phyloP scores from a whole-genome alignment of 805 yeast genomes.

The Candida rishiriensis region DNA sequence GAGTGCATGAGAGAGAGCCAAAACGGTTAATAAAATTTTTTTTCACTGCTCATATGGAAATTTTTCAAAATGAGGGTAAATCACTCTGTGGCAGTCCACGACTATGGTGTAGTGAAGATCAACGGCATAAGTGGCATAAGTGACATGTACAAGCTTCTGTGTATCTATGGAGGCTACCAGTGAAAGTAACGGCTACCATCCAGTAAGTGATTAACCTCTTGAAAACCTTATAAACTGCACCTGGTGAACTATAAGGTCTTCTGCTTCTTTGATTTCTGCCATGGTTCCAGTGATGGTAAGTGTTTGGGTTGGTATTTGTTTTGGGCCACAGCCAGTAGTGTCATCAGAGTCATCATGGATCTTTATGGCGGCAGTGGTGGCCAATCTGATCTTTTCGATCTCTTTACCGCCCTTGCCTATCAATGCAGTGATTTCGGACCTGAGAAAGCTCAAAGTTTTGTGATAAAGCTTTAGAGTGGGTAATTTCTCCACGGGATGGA shows the following conservation, averaged over 20 bases:
- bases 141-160: no score
- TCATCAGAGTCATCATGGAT: conserved; percentile 28
- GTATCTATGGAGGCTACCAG: no score
- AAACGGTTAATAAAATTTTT: no score
- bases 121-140: no score
- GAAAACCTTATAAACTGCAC: background rate
- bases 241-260: conserved; percentile 6
- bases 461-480: conserved; percentile 4
- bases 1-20: no score
- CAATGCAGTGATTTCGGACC: conserved; percentile 35
- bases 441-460: conserved; percentile 16
- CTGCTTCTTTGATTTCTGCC: conserved; percentile 9
- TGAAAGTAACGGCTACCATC: no score
- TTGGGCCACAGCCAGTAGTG: background rate
- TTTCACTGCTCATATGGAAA: no score
- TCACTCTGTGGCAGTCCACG: no score
- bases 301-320: conserved; percentile 6
- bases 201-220: background rate
- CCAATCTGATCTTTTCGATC: conserved; percentile 32
- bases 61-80: no score
- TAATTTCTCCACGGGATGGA: background rate
- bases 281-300: conserved; percentile 11
- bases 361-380: conserved; percentile 35
- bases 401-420: conserved; percentile 41
- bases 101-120: no score